Evolutionary conservation across 768 basidiomycete genomes (phyloP).

Genomic region (Trametes maxima): DNA sequence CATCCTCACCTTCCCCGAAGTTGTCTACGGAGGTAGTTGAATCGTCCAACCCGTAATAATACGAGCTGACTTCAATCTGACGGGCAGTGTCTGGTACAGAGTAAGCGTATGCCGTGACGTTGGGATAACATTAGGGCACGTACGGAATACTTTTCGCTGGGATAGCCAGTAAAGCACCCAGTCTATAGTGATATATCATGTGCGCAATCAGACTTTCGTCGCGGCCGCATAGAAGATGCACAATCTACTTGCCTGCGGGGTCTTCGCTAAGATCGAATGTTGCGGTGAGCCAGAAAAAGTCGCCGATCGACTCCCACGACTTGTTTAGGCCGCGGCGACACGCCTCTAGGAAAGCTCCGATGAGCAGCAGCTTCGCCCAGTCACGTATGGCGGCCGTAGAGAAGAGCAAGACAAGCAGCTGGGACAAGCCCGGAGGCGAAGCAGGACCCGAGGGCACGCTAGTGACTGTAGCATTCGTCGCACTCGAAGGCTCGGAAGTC

Average conservation of each 20-base stretch:
- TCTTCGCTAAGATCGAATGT: conserved; percentile 59
- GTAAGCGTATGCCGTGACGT: neutral
- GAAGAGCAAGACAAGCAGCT: conserved; percentile 45
- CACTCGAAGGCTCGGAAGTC: conserved; percentile 8
- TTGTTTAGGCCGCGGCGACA: conserved; percentile 49
- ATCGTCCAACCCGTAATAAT: conserved; percentile 11
- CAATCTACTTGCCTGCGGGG: conserved; percentile 50
- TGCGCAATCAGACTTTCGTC: neutral
- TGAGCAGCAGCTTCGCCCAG: conserved; percentile 62
- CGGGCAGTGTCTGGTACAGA: conserved; percentile 28
- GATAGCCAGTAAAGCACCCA: conserved; percentile 78
- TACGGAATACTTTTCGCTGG: conserved; percentile 38
- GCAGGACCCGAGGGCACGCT: neutral
- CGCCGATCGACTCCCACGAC: conserved; percentile 46
- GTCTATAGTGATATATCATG: conserved; percentile 37
- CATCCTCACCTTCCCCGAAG: conserved; percentile 9
- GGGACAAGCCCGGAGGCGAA: conserved; percentile 15
- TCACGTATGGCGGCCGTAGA: conserved; percentile 60
- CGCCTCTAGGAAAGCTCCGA: conserved; percentile 65
- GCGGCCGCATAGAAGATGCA: neutral
- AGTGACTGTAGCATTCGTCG: conserved; percentile 15
- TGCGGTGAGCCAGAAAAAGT: conserved; percentile 64
- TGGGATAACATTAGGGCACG: neutral
- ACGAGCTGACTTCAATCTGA: conserved; percentile 27
- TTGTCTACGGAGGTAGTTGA: neutral